These are phyloP conservation scores for Alternaria panax DNA, from an alignment of 2,329 filamentous ascomycete species.

Conservation along the genomic window DNA sequence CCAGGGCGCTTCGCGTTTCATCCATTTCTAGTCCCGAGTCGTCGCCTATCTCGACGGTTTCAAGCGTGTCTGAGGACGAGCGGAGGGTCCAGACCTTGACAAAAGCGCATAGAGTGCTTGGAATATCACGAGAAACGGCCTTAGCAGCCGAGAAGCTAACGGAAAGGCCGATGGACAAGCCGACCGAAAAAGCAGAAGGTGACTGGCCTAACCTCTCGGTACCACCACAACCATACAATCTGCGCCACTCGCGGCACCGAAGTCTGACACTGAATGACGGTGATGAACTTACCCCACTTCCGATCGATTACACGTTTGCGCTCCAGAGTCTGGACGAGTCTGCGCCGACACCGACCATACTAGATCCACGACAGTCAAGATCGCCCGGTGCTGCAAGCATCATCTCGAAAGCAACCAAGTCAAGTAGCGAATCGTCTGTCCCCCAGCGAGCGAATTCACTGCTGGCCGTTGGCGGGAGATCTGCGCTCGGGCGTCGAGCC, in stretches of 20 bases:
- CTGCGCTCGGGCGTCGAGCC: conserved; percentile 36
- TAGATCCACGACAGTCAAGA: conserved; percentile 16
- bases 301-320: conserved; percentile 52
- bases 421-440: conserved; percentile 24
- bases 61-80: conserved; percentile 39
- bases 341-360: conserved; percentile 20
- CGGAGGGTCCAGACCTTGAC: conserved; percentile 38
- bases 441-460: conserved; percentile 37
- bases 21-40: conserved; percentile 34
- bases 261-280: conserved; percentile 46
- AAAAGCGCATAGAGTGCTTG: conserved; percentile 54
- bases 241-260: conserved; percentile 38
- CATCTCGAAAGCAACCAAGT: conserved; percentile 29
- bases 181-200: conserved; percentile 2
- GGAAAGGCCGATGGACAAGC: conserved; percentile 7
- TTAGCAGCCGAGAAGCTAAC: conserved; percentile 24
- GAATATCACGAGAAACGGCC: conserved; percentile 38
- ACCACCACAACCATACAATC: conserved; percentile 24
- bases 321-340: conserved; percentile 42
- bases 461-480: conserved; percentile 41
- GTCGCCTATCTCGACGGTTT: conserved; percentile 45
- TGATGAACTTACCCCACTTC: conserved; percentile 45
- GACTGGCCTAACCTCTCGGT: conserved; percentile 17
- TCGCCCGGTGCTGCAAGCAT: conserved; percentile 26
- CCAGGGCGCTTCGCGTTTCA: conserved; percentile 45